phyloP scores from a whole-genome alignment of 1,139 yeast genomes.

The Pneumocystis wakefieldiae region DNA sequence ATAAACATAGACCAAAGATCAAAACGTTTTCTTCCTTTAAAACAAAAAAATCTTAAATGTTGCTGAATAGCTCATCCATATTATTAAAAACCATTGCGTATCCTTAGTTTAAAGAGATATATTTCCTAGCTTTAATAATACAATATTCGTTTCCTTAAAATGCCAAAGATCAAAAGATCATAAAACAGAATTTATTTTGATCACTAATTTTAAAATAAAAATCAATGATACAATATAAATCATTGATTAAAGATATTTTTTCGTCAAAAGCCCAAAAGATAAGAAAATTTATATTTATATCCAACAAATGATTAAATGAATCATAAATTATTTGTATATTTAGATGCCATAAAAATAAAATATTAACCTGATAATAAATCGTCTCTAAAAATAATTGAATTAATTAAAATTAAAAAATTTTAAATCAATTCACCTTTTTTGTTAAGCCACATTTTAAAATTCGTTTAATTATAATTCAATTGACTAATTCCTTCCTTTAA shows the following conservation, averaged over 20 bases:
- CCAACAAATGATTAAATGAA: background rate
- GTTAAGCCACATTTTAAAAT: background rate
- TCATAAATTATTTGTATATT: background rate
- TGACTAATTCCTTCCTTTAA: background rate
- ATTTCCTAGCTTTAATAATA: too few species aligned
- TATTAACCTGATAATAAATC: background rate
- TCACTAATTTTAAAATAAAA: too few species aligned
- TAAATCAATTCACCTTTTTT: background rate
- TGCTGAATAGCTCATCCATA: too few species aligned
- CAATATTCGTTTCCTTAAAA: background rate
- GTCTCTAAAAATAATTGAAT: background rate
- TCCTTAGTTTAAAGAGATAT: too few species aligned
- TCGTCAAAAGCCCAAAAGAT: background rate
- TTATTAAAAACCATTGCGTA: background rate
- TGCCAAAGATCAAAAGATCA: background rate
- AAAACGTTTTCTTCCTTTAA: too few species aligned
- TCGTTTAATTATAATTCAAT: background rate
- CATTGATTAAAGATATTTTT: too few species aligned
- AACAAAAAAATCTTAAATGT: too few species aligned
- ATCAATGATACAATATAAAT: too few species aligned
- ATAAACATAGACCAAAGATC: too few species aligned
- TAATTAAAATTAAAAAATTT: background rate
- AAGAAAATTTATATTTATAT: background rate
- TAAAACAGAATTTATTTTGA: too few species aligned
- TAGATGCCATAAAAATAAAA: background rate